phyloP scores from a whole-genome alignment of 1,284 basidiomycete species.

The Bondarzewia mesenterica region DNA sequence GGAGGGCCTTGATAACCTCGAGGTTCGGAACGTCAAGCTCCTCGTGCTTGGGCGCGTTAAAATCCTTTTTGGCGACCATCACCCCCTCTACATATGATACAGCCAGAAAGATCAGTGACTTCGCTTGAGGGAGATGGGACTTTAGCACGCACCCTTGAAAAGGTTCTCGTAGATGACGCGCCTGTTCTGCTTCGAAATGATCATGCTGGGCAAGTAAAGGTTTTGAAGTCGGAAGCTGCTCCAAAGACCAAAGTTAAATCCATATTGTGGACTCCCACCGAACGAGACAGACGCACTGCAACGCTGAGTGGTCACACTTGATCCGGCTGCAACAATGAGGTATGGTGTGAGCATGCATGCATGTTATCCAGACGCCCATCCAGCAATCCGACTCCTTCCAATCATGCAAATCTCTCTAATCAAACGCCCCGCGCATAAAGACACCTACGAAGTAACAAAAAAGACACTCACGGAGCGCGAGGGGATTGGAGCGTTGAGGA shows the following conservation, averaged over 20 bases:
- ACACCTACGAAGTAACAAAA: slow-evolving; percentile 8
- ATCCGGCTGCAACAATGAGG: slow-evolving; percentile 20
- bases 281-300: slow-evolving; percentile 22
- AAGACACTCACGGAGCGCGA: slow-evolving; percentile 24
- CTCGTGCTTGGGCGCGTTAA: slow-evolving; percentile 94
- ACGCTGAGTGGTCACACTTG: slow-evolving; percentile 23
- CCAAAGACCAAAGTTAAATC: background rate
- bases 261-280: background rate
- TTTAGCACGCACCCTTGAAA: slow-evolving; percentile 80
- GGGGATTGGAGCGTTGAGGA: slow-evolving; percentile 19
- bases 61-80: slow-evolving; percentile 99
- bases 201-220: slow-evolving; percentile 59
- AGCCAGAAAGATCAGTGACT: background rate
- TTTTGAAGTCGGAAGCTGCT: slow-evolving; percentile 34
- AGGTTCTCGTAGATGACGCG: slow-evolving; percentile 93
- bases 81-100: slow-evolving; percentile 74
- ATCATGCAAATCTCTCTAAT: slow-evolving; percentile 5
- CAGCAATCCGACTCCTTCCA: slow-evolving; percentile 21
- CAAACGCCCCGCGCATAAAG: slow-evolving; percentile 6
- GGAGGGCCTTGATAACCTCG: slow-evolving; percentile 98
- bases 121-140: background rate
- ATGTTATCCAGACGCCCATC: slow-evolving; percentile 19
- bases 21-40: slow-evolving; percentile 97
- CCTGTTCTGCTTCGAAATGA: slow-evolving; percentile 80
- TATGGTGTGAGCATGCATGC: slow-evolving; percentile 14